Base-by-base conservation (phyloP, 2,329 filamentous ascomycete species). In the Exophiala calicioides region DNA sequence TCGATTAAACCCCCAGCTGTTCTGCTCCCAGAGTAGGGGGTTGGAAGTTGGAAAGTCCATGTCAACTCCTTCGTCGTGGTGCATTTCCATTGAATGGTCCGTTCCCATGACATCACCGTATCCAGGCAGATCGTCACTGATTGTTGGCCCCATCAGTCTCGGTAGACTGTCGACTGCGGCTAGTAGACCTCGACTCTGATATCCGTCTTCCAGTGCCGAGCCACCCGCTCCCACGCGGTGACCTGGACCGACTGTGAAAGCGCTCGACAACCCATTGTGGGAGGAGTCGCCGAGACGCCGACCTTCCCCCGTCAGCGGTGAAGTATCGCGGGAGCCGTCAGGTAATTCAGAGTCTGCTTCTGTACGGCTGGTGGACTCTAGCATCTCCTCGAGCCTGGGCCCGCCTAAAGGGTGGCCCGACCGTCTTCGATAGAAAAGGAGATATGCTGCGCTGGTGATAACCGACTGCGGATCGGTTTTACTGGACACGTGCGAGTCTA, bases 361-460 rank as follows among this genome's bases (percentile, higher is more conserved):
- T 38, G 68, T 65, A 41, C 76, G 69, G 50, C 78, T 76, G 54
- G 77, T 75, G 61, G 79, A 86, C 41, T 83, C 78, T 43, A 88
- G 74, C 38, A 95, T 82, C 56, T 84, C 74, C 58, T 84, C 79
- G 50, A 96, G 84, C 40, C 79, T 79, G 33, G 84, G 77, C 19
- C 90, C 90, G 47, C 93, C 93, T 56, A 98, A 81, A 53, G 89
- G 86, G 52, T 69, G 70, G 5, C 79, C 76, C 4, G 89, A 88
- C 55, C 89, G 85, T 47, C 93, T 86, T 30, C 93, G 88, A 71
- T 98, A 98, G 75, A 98, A 98, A 24, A 98, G 77, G 8, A 98
- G 78, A 68, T 98, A 98, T 0, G 93, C 93, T 15, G 86, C 84
- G 12, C 80, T 70, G 3, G 88, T 86, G 4, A 95, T 80, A 6